Percentiles rank a stretch among this genome's conserved stretches.
These are phyloP conservation scores for Psilocybe cyanescens DNA, from an alignment of 768 basidiomycete genomes.

Conservation along the genomic window DNA sequence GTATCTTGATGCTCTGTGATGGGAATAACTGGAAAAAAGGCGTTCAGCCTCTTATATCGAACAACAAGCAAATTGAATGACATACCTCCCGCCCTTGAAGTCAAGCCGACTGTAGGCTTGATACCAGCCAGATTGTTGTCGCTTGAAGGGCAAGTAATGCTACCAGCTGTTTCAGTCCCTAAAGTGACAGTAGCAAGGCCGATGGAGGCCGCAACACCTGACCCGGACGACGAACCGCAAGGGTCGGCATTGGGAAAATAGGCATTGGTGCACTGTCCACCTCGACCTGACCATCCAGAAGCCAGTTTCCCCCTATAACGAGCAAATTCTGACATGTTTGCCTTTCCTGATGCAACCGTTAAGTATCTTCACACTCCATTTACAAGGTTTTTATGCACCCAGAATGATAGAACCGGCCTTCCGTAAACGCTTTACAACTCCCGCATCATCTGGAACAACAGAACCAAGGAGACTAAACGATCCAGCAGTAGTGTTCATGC, in stretches of 20 bases:
- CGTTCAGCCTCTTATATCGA: neutral
- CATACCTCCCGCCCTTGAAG: conserved; percentile 61
- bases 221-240: conserved; percentile 63
- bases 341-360: conserved; percentile 41
- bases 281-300: conserved; percentile 62
- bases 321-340: conserved; percentile 61
- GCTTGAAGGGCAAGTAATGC: conserved; percentile 55
- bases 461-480: conserved; percentile 46
- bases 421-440: conserved; percentile 45
- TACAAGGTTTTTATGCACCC: conserved; percentile 27
- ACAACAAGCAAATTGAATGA: neutral
- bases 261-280: conserved; percentile 53
- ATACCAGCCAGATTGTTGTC: conserved; percentile 62
- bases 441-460: conserved; percentile 48
- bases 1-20: conserved; percentile 62
- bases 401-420: conserved; percentile 49
- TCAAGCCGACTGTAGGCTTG: conserved; percentile 63
- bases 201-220: conserved; percentile 56
- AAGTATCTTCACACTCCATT: neutral
- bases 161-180: conserved; percentile 57
- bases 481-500: conserved; percentile 51
- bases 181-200: conserved; percentile 51
- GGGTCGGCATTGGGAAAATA: conserved; percentile 57
- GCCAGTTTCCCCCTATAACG: conserved; percentile 49
- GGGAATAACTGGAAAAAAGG: conserved; percentile 47